A percentile compares a stretch with the other conserved stretches of the same genome.
These are phyloP conservation scores for Mortierella alpina DNA, from an alignment of 192 early-diverging fungal species.

Conservation along the genomic window DNA sequence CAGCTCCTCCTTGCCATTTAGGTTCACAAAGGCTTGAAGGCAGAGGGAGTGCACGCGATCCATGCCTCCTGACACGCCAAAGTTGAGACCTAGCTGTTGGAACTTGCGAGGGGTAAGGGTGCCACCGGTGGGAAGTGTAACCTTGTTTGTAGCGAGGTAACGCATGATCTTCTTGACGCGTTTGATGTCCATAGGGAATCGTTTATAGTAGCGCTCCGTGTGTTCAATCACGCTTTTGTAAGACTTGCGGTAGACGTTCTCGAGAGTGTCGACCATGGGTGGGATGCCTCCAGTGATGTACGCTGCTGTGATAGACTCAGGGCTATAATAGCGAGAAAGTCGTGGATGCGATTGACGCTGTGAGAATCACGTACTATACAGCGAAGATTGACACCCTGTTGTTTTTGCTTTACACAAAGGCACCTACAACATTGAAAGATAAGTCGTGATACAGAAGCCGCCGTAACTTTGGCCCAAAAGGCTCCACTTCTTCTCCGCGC, in stretches of 20 bases:
- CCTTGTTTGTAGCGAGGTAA: conserved; percentile 57
- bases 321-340: conserved; percentile 34
- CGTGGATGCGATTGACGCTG: background rate
- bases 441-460: conserved; percentile 76
- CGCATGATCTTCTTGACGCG: conserved; percentile 70
- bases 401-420: background rate
- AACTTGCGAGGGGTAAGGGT: conserved; percentile 72
- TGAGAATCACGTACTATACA: background rate
- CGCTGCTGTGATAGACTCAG: conserved; percentile 67
- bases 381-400: background rate
- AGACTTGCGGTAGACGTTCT: conserved; percentile 67
- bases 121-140: conserved; percentile 71
- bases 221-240: conserved; percentile 70
- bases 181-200: conserved; percentile 69
- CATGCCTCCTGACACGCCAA: conserved; percentile 74
- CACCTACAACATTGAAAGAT: conserved; percentile 72
- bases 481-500: conserved; percentile 51
- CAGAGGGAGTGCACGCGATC: conserved; percentile 69
- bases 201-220: conserved; percentile 72
- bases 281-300: conserved; percentile 79
- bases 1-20: conserved; percentile 40
- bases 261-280: conserved; percentile 70
- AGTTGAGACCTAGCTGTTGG: conserved; percentile 71
- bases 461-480: conserved; percentile 78
- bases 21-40: conserved; percentile 46